Conservation (phyloP, 345 rosid genomes). For the Punica granatum region DNA sequence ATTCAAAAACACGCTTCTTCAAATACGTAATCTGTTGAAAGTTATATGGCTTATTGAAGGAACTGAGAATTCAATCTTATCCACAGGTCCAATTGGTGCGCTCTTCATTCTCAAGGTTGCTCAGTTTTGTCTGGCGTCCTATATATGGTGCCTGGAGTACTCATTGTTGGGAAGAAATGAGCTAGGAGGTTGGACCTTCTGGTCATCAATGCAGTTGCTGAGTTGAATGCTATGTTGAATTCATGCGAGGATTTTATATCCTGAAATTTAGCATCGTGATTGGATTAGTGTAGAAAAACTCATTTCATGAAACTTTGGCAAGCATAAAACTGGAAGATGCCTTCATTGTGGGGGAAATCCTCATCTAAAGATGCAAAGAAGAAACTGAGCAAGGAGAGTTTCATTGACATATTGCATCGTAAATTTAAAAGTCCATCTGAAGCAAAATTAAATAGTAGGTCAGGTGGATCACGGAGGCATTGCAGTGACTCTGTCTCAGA, state of each 20-base stretch:
- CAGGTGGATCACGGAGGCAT: conserved; percentile 41
- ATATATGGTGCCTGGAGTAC: neutral
- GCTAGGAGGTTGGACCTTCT: neutral
- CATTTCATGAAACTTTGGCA: neutral
- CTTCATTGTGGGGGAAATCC: conserved; percentile 69
- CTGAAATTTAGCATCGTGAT: neutral
- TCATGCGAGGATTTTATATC: neutral
- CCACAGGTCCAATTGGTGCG: neutral
- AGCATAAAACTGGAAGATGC: conserved; percentile 29
- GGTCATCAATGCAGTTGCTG: neutral
- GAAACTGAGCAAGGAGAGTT: conserved; percentile 68
- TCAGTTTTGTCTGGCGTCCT: neutral
- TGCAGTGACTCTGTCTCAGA: conserved; percentile 45
- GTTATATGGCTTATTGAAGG: neutral
- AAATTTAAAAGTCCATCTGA: conserved; percentile 52
- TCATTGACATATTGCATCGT: conserved; percentile 53
- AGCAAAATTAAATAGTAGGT: conserved; percentile 34
- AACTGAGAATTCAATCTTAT: neutral
- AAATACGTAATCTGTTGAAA: neutral
- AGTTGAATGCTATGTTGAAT: neutral
- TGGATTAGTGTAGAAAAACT: neutral
- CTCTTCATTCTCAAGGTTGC: neutral
- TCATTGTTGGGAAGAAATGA: neutral
- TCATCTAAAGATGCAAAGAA: conserved; percentile 70
- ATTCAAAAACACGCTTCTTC: neutral